A percentile compares a stretch with the other conserved stretches of the same genome.
phyloP scores from a whole-genome alignment of 768 basidiomycete species.

The Amanita pseudoporphyria region DNA sequence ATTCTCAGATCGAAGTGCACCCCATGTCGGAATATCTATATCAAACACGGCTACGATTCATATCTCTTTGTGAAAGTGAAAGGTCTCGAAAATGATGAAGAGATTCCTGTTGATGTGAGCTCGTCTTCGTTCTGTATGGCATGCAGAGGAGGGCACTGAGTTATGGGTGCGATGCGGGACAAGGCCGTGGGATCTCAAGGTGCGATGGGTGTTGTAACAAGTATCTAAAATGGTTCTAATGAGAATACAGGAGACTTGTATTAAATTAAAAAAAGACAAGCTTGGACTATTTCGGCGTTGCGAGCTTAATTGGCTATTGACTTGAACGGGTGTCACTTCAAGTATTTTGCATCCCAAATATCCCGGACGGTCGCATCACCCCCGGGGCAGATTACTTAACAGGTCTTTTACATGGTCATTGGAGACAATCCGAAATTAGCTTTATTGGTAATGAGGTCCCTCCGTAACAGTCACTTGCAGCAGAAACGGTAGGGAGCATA shows the following conservation, averaged over 20 bases:
- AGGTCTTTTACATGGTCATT: too few relatives aligned
- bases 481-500: too few relatives aligned
- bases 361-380: too few relatives aligned
- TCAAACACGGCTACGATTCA: constrained; percentile 31
- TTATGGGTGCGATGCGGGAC: constrained; percentile 27
- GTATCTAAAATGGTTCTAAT: constrained; percentile 34
- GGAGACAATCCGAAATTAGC: too few relatives aligned
- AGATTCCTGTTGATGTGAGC: constrained; percentile 31
- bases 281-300: too few relatives aligned
- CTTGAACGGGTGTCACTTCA: too few relatives aligned
- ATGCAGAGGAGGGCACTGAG: constrained; percentile 31
- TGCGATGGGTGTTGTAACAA: constrained; percentile 49
- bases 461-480: too few relatives aligned
- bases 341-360: too few relatives aligned
- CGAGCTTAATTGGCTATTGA: too few relatives aligned
- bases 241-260: constrained; percentile 4
- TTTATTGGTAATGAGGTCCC: too few relatives aligned
- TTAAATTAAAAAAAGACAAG: too few relatives aligned
- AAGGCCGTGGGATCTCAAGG: constrained; percentile 34
- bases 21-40: constrained; percentile 24
- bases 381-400: too few relatives aligned
- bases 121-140: constrained; percentile 61
- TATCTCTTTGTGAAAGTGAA: constrained; percentile 36
- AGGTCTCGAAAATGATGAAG: constrained; percentile 21
- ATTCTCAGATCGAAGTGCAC: constrained; percentile 48